Evolutionary conservation across 164 flowering plant species (phyloP), one percentile per base, ranked within the genome.

Genomic region (Stephania japonica): DNA sequence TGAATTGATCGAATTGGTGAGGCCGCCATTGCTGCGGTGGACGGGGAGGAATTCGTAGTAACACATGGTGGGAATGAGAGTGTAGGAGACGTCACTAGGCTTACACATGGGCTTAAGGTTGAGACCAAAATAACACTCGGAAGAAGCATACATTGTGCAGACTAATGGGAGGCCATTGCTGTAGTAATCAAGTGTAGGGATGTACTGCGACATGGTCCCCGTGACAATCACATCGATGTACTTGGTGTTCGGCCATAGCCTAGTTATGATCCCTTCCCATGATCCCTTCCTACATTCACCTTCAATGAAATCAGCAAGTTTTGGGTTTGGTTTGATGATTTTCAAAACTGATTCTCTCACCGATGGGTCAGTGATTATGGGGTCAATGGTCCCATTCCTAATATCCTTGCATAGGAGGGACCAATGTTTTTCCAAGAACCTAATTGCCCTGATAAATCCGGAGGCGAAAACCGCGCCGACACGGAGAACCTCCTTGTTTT

Each of bases 201-300:
- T 92, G 74, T 95, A 95, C 82, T 95, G 99, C 18, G 99, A 91
- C 98, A 95, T 95, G 72, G 99, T 90, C 63, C 99, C 99, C 0
- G 99, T 95, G 73, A 92, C 97, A 42, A 92, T 95, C 42, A 95
- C 98, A 79, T 95, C 97, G 49, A 95, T 86, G 77, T 92, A 95
- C 85, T 88, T 95, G 0, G 99, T 90, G 76, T 92, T 92, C 67
- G 98, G 98, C 99, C 99, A 95, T 12, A 95, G 65, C 83, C 97
- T 81, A 0, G 91, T 89, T 19, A 95, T 93, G 59, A 95, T 93
- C 83, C 99, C 98, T 73, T 86, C 78, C 99, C 99, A 95, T 4
- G 90, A 88, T 6, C 73, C 78, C 75, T 76, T 88, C 3, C 85
- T 27, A 67, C 99, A 95, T 78, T 91, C 97, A 0, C 49, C 56